phyloP scores from a whole-genome alignment of 768 basidiomycete species.

The Agrocybe chaxingu region DNA sequence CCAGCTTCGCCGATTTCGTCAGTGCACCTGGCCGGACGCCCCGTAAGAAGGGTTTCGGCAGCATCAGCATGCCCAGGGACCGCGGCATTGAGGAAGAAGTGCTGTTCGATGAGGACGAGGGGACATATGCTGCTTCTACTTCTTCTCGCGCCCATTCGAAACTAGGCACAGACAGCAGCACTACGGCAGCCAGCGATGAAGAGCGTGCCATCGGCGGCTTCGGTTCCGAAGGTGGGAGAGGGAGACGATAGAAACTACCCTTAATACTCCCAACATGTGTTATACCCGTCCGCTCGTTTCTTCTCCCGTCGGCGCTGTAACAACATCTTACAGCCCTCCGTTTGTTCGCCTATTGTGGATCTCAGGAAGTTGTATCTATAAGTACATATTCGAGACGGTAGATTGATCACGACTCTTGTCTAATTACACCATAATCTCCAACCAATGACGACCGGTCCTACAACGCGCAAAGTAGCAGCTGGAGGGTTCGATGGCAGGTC shows the following conservation, averaged over 20 bases:
- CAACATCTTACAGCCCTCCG: constrained; percentile 2
- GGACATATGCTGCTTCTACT: constrained; percentile 37
- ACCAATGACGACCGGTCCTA: too few species aligned
- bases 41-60: constrained; percentile 24
- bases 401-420: neutral
- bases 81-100: constrained; percentile 45
- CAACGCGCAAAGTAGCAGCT: too few species aligned
- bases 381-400: constrained; percentile 11
- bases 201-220: constrained; percentile 25
- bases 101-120: constrained; percentile 61
- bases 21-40: constrained; percentile 44
- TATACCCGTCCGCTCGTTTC: constrained; percentile 1
- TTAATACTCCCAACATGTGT: neutral
- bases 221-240: constrained; percentile 10
- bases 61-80: constrained; percentile 25
- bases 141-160: constrained; percentile 42
- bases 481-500: too few species aligned
- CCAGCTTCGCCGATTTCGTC: constrained; percentile 64
- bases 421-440: neutral
- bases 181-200: constrained; percentile 34
- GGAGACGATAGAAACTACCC: constrained; percentile 3
- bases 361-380: constrained; percentile 18
- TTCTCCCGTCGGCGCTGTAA: constrained; percentile 5
- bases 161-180: constrained; percentile 40
- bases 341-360: constrained; percentile 5